These are phyloP conservation scores for Globisporangium heterothallicum DNA, from an alignment of 352 stramenopile species.

Conservation along the genomic window DNA sequence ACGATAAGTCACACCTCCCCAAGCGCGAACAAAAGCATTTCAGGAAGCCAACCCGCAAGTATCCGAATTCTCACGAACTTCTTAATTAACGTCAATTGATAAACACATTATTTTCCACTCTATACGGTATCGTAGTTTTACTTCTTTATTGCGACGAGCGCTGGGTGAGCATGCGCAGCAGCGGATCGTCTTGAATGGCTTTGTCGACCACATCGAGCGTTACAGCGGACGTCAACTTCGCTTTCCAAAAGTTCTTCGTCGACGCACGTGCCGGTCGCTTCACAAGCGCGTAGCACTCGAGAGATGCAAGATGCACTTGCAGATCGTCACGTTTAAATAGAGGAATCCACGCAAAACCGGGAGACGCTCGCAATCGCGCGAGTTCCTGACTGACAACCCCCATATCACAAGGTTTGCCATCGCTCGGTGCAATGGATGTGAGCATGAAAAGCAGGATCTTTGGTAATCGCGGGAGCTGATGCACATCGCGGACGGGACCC, in stretches of 20 bases:
- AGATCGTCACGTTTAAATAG: slow-evolving; percentile 53
- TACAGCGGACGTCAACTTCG: slow-evolving; percentile 45
- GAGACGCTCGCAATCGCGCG: slow-evolving; percentile 23
- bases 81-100: neutral
- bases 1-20: no score
- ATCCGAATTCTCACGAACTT: neutral
- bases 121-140: neutral
- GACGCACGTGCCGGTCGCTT: slow-evolving; percentile 24
- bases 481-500: slow-evolving; percentile 41
- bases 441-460: slow-evolving; percentile 69
- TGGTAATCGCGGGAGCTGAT: slow-evolving; percentile 52
- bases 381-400: slow-evolving; percentile 45
- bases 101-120: neutral
- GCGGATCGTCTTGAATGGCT: slow-evolving; percentile 40
- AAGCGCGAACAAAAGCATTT: neutral
- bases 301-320: slow-evolving; percentile 49
- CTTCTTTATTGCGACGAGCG: neutral
- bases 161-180: slow-evolving; percentile 29
- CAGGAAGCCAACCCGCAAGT: neutral
- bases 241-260: slow-evolving; percentile 36
- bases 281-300: slow-evolving; percentile 69
- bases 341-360: slow-evolving; percentile 50
- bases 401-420: slow-evolving; percentile 29
- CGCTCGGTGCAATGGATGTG: slow-evolving; percentile 41
- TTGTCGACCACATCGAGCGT: slow-evolving; percentile 32